phyloP scores from a whole-genome alignment of 371 early-diverging fungal genomes.

The Mortierella sp. region DNA sequence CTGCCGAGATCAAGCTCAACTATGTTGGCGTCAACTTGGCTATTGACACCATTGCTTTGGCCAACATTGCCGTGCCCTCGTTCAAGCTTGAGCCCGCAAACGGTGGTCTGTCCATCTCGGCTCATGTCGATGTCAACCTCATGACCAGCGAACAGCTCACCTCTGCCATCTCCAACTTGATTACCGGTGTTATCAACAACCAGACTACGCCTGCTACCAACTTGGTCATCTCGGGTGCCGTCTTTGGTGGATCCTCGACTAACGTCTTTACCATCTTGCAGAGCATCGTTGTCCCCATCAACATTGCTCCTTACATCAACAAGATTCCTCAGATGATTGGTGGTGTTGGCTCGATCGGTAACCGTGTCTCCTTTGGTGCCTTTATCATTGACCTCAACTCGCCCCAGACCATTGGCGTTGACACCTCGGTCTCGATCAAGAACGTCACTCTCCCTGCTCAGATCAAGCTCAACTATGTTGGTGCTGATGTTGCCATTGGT shows the following conservation, averaged over 20 bases:
- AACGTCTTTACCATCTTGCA: too few relatives aligned
- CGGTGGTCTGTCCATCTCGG: conserved; percentile 27
- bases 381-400: conserved; percentile 4
- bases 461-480: conserved; percentile 18
- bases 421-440: too few relatives aligned
- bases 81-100: conserved; percentile 35
- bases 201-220: conserved; percentile 25
- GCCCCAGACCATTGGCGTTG: too few relatives aligned
- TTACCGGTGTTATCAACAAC: conserved; percentile 29
- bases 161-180: conserved; percentile 20
- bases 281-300: conserved; percentile 27
- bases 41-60: conserved; percentile 33
- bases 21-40: conserved; percentile 45
- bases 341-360: conserved; percentile 4
- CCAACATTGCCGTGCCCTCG: conserved; percentile 35
- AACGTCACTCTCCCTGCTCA: too few relatives aligned
- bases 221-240: conserved; percentile 27
- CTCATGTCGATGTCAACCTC: conserved; percentile 29
- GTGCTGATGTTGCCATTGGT: conserved; percentile 4
- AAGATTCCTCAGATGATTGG: conserved; percentile 10
- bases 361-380: neutral
- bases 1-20: conserved; percentile 52
- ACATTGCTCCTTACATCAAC: conserved; percentile 30
- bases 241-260: conserved; percentile 32
- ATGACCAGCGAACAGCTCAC: conserved; percentile 27